These are phyloP conservation scores for Sclerotinia glacialis DNA, from an alignment of 2,329 filamentous ascomycete genomes.

Conservation along the genomic window DNA sequence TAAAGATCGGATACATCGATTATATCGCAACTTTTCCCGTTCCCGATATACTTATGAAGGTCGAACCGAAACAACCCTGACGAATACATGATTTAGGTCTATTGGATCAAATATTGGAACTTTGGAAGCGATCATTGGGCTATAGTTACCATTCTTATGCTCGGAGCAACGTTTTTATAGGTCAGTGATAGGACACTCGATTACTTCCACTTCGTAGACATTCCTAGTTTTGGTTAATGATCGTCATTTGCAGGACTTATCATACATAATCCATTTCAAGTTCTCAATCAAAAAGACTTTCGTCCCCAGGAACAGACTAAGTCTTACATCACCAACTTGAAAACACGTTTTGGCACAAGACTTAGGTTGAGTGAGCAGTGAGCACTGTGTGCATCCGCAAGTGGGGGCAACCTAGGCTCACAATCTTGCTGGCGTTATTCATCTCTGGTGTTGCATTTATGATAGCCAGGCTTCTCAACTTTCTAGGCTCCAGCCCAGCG, in stretches of 20 bases:
- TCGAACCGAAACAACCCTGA: not conserved
- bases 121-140: constrained; percentile 15
- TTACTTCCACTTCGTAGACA: constrained; percentile 2
- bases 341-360: constrained; percentile 10
- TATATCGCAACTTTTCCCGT: constrained; percentile 18
- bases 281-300: constrained; percentile 5
- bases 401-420: not conserved
- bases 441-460: not conserved
- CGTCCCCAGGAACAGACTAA: not conserved
- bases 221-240: constrained; percentile 5
- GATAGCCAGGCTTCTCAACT: not conserved
- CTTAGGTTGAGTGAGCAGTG: constrained; percentile 6
- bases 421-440: not conserved
- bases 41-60: constrained; percentile 2
- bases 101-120: not conserved
- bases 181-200: not conserved
- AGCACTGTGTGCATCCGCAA: constrained; percentile 16
- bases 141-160: constrained; percentile 12
- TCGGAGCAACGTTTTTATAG: not conserved
- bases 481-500: not conserved
- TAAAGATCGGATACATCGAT: constrained; percentile 17
- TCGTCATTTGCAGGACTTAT: constrained; percentile 3
- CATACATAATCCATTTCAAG: constrained; percentile 16
- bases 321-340: not conserved
- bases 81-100: not conserved